Evolutionary conservation across 805 yeast genomes (phyloP).

Genomic region (Tetrapisispora taiwanensis): DNA sequence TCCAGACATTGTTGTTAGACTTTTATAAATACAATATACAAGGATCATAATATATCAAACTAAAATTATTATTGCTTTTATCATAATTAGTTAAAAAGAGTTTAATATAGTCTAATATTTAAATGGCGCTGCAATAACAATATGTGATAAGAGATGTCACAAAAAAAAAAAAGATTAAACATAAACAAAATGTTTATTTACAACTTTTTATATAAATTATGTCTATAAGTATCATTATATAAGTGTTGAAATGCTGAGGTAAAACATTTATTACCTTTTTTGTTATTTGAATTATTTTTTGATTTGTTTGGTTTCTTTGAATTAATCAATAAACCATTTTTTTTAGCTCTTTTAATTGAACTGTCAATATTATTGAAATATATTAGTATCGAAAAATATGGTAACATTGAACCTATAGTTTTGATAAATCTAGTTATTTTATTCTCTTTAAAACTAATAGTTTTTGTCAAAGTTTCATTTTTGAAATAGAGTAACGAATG

Average conservation of each 20-base stretch:
- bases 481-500: background rate
- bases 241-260: background rate
- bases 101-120: too few relatives aligned
- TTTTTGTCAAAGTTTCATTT: background rate
- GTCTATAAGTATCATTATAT: conserved; percentile 2
- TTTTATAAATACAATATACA: too few relatives aligned
- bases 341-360: background rate
- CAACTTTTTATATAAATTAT: conserved; percentile 2
- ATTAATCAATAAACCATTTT: background rate
- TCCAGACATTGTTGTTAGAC: background rate
- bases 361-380: background rate
- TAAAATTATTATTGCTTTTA: too few relatives aligned
- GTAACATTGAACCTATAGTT: background rate
- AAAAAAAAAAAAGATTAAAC: background rate
- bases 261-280: background rate
- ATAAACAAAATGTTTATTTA: background rate
- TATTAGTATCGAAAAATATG: background rate
- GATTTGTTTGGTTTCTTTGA: background rate
- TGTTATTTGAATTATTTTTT: background rate
- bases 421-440: background rate
- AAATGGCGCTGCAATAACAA: too few relatives aligned
- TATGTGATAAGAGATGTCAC: background rate
- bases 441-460: background rate
- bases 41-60: too few relatives aligned
- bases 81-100: too few relatives aligned